These are phyloP conservation scores for Macrolepiota dolichaula DNA, from an alignment of 768 basidiomycete species.

Conservation along the genomic window DNA sequence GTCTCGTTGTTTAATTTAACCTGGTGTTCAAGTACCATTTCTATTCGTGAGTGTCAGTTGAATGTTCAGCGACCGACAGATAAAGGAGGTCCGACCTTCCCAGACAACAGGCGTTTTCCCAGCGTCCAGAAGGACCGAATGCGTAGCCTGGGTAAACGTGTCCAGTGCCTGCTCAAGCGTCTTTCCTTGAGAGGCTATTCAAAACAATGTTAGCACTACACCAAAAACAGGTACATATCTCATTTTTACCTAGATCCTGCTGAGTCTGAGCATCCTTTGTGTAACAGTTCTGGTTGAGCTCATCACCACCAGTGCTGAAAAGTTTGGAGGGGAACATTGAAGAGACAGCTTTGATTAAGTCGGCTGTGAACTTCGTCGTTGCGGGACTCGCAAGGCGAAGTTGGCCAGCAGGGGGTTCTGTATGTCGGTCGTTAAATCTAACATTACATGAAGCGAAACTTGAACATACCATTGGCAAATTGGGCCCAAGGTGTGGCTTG, in stretches of 20 bases:
- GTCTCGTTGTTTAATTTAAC: slow-evolving; percentile 45
- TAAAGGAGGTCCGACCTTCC: slow-evolving; percentile 45
- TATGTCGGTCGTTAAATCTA: background rate
- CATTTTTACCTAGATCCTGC: slow-evolving; percentile 39
- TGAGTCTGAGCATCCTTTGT: slow-evolving; percentile 56
- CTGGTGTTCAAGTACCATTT: slow-evolving; percentile 59
- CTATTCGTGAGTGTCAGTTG: slow-evolving; percentile 33
- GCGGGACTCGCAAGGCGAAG: slow-evolving; percentile 63
- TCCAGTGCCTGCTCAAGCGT: slow-evolving; percentile 64
- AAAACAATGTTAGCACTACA: background rate
- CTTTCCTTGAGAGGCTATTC: slow-evolving; percentile 31
- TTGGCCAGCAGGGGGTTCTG: slow-evolving; percentile 83
- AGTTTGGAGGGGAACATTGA: slow-evolving; percentile 49
- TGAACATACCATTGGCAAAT: slow-evolving; percentile 47
- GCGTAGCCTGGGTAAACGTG: slow-evolving; percentile 55
- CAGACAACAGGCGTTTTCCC: slow-evolving; percentile 81
- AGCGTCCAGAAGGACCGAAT: slow-evolving; percentile 43
- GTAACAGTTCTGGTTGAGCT: slow-evolving; percentile 70
- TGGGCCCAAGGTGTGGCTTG: slow-evolving; percentile 54
- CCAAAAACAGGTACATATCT: background rate
- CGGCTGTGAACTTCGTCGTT: slow-evolving; percentile 57
- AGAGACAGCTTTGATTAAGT: slow-evolving; percentile 51
- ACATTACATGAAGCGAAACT: background rate
- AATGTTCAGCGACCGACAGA: background rate
- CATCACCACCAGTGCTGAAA: slow-evolving; percentile 83